phyloP scores from a whole-genome alignment of 2,329 filamentous ascomycete species.

The Fusarium coicis region DNA sequence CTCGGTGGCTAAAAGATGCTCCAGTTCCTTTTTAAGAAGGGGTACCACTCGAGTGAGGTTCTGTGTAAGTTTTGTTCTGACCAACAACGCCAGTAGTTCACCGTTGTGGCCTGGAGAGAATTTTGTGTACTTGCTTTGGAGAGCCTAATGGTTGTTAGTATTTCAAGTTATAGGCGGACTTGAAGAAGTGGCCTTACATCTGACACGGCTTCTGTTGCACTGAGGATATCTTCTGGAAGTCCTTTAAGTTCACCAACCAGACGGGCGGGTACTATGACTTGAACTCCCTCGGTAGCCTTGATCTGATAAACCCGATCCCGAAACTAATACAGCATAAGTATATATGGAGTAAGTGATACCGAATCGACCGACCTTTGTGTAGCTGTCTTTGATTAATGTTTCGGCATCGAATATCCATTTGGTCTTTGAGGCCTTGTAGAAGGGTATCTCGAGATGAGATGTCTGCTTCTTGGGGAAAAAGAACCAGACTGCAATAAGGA shows the following conservation, averaged over 20 bases:
- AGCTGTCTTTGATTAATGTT: conserved; percentile 59
- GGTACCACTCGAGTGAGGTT: conserved; percentile 59
- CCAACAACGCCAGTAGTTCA: conserved; percentile 56
- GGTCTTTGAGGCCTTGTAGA: conserved; percentile 59
- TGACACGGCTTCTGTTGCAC: conserved; percentile 59
- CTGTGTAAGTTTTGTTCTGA: conserved; percentile 60
- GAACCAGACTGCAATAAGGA: conserved; percentile 54
- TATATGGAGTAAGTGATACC: background rate
- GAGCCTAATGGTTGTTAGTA: conserved; percentile 50
- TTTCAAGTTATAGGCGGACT: background rate
- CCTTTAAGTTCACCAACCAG: conserved; percentile 59
- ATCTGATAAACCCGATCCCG: conserved; percentile 62
- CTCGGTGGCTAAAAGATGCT: conserved; percentile 58
- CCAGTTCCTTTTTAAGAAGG: conserved; percentile 59
- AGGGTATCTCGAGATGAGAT: conserved; percentile 52
- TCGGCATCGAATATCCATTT: conserved; percentile 65
- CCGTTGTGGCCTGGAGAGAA: conserved; percentile 60
- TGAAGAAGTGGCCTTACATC: conserved; percentile 50
- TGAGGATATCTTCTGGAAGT: conserved; percentile 60
- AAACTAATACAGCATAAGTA: conserved; percentile 52
- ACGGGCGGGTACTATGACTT: conserved; percentile 59
- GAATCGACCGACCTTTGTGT: conserved; percentile 54
- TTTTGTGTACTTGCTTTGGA: conserved; percentile 63
- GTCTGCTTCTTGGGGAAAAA: conserved; percentile 49
- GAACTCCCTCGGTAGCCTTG: conserved; percentile 61